phyloP scores from a whole-genome alignment of 139 green algal species.

The Raphidocelis subcapitata region DNA sequence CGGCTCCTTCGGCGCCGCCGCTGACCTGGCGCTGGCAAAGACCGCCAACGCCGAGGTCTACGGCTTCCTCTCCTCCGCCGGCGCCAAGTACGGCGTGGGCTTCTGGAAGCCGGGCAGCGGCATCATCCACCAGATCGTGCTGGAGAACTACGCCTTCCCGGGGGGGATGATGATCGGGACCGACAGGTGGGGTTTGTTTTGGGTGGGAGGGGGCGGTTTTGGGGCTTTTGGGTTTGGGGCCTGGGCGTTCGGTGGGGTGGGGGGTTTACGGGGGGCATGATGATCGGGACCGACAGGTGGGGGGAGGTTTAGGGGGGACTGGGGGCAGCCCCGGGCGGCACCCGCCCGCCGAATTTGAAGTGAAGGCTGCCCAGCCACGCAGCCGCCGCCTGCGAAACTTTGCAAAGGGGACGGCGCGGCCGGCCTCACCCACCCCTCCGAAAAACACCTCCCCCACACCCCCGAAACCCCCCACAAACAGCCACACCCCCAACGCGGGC shows the following conservation, averaged over 20 bases:
- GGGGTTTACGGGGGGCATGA: slow-evolving; percentile 91
- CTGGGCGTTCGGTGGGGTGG: too few relatives aligned
- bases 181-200: slow-evolving; percentile 53
- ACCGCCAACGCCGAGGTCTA: slow-evolving; percentile 92
- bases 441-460: too few relatives aligned
- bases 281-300: slow-evolving; percentile 92
- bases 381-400: too few relatives aligned
- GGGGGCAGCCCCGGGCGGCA: too few relatives aligned
- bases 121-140: slow-evolving; percentile 97
- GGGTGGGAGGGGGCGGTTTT: too few relatives aligned
- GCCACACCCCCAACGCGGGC: slow-evolving; percentile 93
- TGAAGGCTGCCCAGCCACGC: too few relatives aligned
- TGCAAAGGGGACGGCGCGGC: too few relatives aligned
- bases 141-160: slow-evolving; percentile 96
- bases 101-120: slow-evolving; percentile 94
- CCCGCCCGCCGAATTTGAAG: too few relatives aligned
- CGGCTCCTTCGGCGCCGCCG: slow-evolving; percentile 69
- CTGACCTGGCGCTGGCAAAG: slow-evolving; percentile 77
- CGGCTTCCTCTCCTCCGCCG: slow-evolving; percentile 87
- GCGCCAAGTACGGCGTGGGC: slow-evolving; percentile 92
- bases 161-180: slow-evolving; percentile 96
- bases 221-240: too few relatives aligned
- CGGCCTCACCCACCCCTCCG: too few relatives aligned
- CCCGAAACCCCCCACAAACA: slow-evolving; percentile 8
- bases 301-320: too few relatives aligned